A percentile compares a stretch with the other conserved stretches of the same genome.
phyloP scores from a whole-genome alignment of 2,329 filamentous ascomycete species.

The Botrytis squamosa region DNA sequence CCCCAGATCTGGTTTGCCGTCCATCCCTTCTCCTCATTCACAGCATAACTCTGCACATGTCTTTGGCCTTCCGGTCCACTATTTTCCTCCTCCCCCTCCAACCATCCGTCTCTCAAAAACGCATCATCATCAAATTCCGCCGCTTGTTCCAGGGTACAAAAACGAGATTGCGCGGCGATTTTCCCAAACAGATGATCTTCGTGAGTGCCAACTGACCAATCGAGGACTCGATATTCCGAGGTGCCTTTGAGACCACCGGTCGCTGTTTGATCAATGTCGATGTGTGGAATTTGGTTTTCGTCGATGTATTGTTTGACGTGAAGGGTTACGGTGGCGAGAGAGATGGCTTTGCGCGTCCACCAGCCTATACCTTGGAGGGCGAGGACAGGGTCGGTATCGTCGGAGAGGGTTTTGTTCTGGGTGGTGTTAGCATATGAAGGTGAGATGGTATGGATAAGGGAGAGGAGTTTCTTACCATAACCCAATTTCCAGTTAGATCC shows the following conservation, averaged over 20 bases:
- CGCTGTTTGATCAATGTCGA: constrained; percentile 61
- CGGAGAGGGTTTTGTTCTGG: constrained; percentile 61
- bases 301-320: constrained; percentile 45
- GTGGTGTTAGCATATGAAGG: constrained; percentile 2
- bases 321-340: constrained; percentile 56
- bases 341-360: constrained; percentile 59
- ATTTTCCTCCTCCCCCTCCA: constrained; percentile 45
- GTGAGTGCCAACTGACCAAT: constrained; percentile 55
- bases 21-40: constrained; percentile 51
- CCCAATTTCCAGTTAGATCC: constrained; percentile 53
- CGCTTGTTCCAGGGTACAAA: constrained; percentile 34
- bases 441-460: not conserved
- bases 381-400: constrained; percentile 57
- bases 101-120: constrained; percentile 49
- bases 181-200: constrained; percentile 63
- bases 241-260: constrained; percentile 61
- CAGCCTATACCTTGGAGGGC: constrained; percentile 57
- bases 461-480: constrained; percentile 45
- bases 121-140: constrained; percentile 39
- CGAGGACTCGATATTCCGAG: constrained; percentile 54
- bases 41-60: constrained; percentile 50
- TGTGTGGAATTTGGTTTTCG: constrained; percentile 45
- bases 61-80: constrained; percentile 44
- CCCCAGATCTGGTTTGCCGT: constrained; percentile 54
- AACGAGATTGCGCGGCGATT: constrained; percentile 38